Evolutionary conservation across 139 green algal species (phyloP).

Genomic region (Gonium pectorale): DNA sequence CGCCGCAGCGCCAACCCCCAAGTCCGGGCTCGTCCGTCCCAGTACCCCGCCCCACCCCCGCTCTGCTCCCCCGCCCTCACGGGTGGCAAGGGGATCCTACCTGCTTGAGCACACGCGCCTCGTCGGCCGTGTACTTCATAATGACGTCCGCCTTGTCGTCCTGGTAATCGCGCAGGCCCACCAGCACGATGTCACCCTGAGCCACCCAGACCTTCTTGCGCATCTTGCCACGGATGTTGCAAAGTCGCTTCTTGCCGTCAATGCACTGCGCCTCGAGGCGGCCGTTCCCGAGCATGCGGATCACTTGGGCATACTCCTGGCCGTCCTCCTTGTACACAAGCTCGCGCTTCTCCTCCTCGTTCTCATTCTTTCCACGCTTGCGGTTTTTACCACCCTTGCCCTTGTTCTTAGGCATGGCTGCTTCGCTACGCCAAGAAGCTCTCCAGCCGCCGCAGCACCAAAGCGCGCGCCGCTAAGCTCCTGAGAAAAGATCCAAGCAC

Average conservation of each 20-base stretch:
- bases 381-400: conserved; percentile 68
- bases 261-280: conserved; percentile 98
- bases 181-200: conserved; percentile 96
- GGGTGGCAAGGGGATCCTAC: no score
- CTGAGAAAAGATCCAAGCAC: no score
- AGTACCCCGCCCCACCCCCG: no score
- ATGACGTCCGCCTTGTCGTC: conserved; percentile 99
- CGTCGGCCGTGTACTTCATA: conserved; percentile 89
- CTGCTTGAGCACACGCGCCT: conserved; percentile 87
- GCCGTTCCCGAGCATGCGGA: conserved; percentile 99
- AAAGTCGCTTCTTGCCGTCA: conserved; percentile 96
- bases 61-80: no score
- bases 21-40: no score
- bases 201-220: conserved; percentile 95
- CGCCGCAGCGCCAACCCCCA: no score
- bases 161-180: conserved; percentile 99
- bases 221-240: conserved; percentile 99
- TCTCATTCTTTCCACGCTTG: conserved; percentile 90
- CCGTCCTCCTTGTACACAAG: conserved; percentile 99
- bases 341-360: conserved; percentile 97
- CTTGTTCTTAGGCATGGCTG: conserved; percentile 79
- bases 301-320: conserved; percentile 91
- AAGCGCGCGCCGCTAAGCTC: no score
- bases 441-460: conserved; percentile 38
- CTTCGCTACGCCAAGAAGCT: background rate